A percentile compares a stretch with the other conserved stretches of the same genome.
Evolutionary conservation across 2,329 filamentous ascomycete genomes (phyloP).

Genomic region (Coniella lustricola): DNA sequence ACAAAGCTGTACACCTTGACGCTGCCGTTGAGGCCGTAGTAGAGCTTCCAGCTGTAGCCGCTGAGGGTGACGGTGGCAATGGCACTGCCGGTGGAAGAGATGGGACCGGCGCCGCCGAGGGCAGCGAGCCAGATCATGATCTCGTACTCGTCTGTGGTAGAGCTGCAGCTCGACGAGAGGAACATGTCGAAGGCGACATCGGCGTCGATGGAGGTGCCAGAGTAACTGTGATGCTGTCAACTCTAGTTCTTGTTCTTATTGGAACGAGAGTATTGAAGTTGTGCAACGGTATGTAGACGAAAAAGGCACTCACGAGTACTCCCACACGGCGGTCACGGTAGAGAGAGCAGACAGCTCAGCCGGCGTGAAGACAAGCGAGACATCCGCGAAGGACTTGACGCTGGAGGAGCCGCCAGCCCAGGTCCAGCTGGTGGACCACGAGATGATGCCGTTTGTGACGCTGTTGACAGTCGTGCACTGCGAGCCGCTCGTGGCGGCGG

Average conservation of each 20-base stretch:
- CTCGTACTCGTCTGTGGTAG: conserved; percentile 43
- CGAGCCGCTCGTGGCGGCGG: conserved; percentile 28
- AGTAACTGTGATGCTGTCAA: conserved; percentile 23
- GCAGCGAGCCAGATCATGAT: conserved; percentile 59
- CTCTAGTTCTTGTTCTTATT: background rate
- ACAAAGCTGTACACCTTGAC: conserved; percentile 54
- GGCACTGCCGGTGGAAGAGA: conserved; percentile 42
- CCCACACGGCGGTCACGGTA: conserved; percentile 29
- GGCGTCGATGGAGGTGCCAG: conserved; percentile 32
- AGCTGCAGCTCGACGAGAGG: conserved; percentile 39
- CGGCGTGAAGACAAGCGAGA: conserved; percentile 26
- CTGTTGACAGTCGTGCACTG: conserved; percentile 36
- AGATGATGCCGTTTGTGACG: conserved; percentile 27
- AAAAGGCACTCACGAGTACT: conserved; percentile 27
- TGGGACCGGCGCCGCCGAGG: conserved; percentile 52
- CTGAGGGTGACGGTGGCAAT: conserved; percentile 47
- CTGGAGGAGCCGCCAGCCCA: conserved; percentile 32
- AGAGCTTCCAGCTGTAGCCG: conserved; percentile 49
- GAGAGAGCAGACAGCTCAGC: conserved; percentile 28
- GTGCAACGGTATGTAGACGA: too few species aligned
- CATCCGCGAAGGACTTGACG: conserved; percentile 42
- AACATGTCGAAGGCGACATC: conserved; percentile 57
- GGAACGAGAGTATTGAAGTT: too few species aligned
- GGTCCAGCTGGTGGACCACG: conserved; percentile 37
- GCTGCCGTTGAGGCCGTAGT: conserved; percentile 48